phyloP scores from a whole-genome alignment of 257 asterid genomes.

The Solanum chiquidenum region DNA sequence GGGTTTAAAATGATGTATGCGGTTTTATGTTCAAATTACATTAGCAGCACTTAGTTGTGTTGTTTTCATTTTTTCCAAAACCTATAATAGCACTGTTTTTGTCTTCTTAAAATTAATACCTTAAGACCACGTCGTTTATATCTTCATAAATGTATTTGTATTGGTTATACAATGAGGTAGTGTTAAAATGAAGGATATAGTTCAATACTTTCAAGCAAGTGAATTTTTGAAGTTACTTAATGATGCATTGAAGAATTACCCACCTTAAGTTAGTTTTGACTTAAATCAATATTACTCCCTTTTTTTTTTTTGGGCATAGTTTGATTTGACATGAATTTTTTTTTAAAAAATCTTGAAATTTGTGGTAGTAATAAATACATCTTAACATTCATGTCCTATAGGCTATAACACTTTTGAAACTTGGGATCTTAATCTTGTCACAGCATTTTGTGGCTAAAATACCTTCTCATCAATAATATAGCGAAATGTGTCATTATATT shows the following conservation, averaged over 20 bases:
- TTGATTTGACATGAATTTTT: neutral
- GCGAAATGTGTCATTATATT: neutral
- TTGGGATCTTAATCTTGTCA: neutral
- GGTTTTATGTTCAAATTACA: neutral
- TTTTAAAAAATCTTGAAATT: neutral
- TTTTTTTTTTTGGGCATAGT: neutral
- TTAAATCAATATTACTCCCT: neutral
- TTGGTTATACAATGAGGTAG: neutral
- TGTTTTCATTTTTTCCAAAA: neutral
- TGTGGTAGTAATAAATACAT: neutral
- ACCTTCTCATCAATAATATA: neutral
- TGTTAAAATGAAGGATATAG: neutral
- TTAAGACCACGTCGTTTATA: neutral
- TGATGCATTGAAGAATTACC: neutral
- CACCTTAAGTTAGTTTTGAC: neutral
- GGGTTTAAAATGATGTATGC: neutral
- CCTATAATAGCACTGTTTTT: neutral
- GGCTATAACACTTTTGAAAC: neutral
- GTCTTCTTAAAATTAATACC: neutral
- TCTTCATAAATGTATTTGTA: neutral
- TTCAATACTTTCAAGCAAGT: neutral
- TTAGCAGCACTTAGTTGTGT: neutral
- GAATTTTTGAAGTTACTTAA: neutral
- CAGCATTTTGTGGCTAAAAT: neutral
- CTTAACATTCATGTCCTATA: neutral